Evolutionary conservation across 768 basidiomycete species (phyloP), one percentile per base, ranked within the genome.

Genomic region (Termitomyces sp.): DNA sequence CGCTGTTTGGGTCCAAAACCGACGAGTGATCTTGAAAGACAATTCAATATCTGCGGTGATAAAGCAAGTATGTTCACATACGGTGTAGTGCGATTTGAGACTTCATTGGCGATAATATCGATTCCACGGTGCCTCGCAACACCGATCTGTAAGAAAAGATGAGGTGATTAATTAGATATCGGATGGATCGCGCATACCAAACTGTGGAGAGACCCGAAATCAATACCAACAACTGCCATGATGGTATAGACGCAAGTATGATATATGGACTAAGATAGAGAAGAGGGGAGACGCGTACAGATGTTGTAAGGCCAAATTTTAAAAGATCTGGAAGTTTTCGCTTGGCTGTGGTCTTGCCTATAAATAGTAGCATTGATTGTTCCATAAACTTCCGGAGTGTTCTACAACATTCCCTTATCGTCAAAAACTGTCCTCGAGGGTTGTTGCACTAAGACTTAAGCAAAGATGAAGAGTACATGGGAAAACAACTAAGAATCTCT

Each of bases 101-200:
- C 94, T 74, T 99, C 96, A 75, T 99, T 99, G 63, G 87, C 81
- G 80, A 99, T 96, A 76, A 99, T 95, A 83, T 99, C 96, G 80
- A 99, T 96, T 67, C 96, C 96, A 71, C 93, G 85, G 77, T 92
- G 89, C 77, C 95, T 85, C 20, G 95, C 95, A 65, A 96, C 95
- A 79, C 95, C 95, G 73, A 98, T 95, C 93, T 92, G 66, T 9
- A 72, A 51, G 65, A 59, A 58, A 65, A 55, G 57, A 59, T 29
- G 66, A 60, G 59, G 59, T 37, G 51, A 60, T 53, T 10, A 14
- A 48, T 40, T 40, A 47, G 46, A 60, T 42, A 49, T 61, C 15
- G 47, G 66, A 52, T 56, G 56, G 60, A 56, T 54, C 25, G 72
- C 36, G 6, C 78, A 43, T 60, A 91, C 92, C 84, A 96, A 94